A percentile compares a stretch with the other conserved stretches of the same genome.
These are phyloP conservation scores for Serendipita sp. DNA, from an alignment of 1,284 basidiomycete species.

Conservation along the genomic window DNA sequence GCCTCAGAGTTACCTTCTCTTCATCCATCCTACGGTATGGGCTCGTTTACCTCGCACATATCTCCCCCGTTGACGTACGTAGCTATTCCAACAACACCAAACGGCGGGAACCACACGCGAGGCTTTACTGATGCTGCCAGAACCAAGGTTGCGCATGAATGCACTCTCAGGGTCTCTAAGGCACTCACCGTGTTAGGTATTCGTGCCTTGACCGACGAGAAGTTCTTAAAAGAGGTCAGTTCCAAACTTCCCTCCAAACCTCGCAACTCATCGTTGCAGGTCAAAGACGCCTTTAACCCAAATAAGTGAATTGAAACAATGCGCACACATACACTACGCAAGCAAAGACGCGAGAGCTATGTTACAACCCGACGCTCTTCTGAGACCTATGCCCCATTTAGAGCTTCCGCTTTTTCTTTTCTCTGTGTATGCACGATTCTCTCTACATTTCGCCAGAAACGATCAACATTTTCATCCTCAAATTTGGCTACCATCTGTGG, in stretches of 20 bases:
- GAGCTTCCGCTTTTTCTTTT: background rate
- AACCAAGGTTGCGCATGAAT: slow-evolving; percentile 45
- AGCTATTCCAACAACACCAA: slow-evolving; percentile 51
- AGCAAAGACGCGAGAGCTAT: no score
- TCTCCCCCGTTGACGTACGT: slow-evolving; percentile 4
- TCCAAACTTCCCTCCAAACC: background rate
- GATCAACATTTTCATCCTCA: background rate
- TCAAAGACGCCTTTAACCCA: slow-evolving; percentile 21
- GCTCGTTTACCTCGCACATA: background rate
- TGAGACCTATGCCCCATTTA: background rate
- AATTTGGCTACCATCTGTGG: background rate
- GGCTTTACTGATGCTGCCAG: slow-evolving; percentile 47
- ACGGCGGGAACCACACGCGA: slow-evolving; percentile 54
- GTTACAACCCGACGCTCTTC: no score
- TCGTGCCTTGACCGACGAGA: slow-evolving; percentile 39
- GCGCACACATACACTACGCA: no score
- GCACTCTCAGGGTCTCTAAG: slow-evolving; percentile 41
- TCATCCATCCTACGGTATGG: slow-evolving; percentile 46
- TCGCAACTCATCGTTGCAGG: slow-evolving; percentile 17
- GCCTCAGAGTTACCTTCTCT: slow-evolving; percentile 43
- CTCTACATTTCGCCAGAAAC: background rate
- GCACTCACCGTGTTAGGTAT: slow-evolving; percentile 47
- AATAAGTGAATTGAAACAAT: background rate
- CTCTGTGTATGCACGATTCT: background rate
- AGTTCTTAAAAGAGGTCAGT: slow-evolving; percentile 41